Evolutionary conservation across 2,329 filamentous ascomycete species (phyloP).

Genomic region (Beauveria varroae): DNA sequence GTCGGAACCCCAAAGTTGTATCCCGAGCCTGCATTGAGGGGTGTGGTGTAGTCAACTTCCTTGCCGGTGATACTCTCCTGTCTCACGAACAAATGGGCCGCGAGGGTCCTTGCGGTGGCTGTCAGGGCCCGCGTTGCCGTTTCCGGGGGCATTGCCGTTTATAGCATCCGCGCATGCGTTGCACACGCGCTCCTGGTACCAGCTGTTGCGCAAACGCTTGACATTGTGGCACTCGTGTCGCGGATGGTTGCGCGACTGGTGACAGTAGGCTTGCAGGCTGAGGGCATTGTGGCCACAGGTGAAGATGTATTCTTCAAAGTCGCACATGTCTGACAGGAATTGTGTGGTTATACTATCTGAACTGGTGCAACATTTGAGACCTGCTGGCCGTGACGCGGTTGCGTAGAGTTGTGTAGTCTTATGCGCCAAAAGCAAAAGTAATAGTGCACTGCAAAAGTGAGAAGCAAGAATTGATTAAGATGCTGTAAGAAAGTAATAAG

Average conservation of each 20-base stretch:
- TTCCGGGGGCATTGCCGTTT: neutral
- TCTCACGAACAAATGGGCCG: neutral
- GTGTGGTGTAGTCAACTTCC: neutral
- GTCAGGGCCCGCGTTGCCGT: neutral
- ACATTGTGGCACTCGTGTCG: constrained; percentile 62
- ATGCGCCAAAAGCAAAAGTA: neutral
- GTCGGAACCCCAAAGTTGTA: neutral
- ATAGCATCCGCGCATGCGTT: neutral
- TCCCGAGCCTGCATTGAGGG: too few relatives aligned
- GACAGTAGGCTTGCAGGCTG: constrained; percentile 62
- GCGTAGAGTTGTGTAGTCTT: neutral
- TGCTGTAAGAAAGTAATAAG: neutral
- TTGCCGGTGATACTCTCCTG: neutral
- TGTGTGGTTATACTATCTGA: too few relatives aligned
- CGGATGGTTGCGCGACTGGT: constrained; percentile 66
- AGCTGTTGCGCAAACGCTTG: constrained; percentile 55
- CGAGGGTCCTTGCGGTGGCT: neutral
- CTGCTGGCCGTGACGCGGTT: neutral
- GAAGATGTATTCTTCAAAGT: constrained; percentile 63
- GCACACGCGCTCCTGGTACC: constrained; percentile 35
- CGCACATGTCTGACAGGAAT: constrained; percentile 43
- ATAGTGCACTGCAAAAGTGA: too few relatives aligned
- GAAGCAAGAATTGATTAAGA: neutral
- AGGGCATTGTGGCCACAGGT: constrained; percentile 53
- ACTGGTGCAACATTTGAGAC: neutral